Percentiles rank a stretch among this genome's conserved stretches.
phyloP scores from a whole-genome alignment of 495 filamentous ascomycete genomes.

The Daldinia bambusicola region DNA sequence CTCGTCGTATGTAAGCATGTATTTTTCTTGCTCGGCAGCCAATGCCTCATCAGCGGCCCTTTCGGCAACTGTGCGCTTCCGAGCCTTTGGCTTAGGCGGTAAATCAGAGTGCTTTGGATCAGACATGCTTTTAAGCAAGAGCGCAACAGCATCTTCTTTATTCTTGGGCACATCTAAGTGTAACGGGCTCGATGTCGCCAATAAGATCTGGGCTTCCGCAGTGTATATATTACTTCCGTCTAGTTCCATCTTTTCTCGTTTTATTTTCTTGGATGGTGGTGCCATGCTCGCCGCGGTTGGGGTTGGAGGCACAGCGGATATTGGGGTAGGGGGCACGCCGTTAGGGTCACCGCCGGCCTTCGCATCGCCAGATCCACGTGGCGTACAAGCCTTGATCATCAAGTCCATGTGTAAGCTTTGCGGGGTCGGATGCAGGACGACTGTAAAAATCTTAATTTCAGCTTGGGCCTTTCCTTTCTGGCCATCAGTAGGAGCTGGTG shows the following conservation, averaged over 20 bases:
- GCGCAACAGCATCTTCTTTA: constrained; percentile 70
- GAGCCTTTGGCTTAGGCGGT: constrained; percentile 83
- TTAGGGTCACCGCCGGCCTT: constrained; percentile 62
- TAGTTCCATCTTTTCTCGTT: constrained; percentile 73
- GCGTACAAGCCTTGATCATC: constrained; percentile 77
- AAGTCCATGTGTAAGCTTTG: constrained; percentile 79
- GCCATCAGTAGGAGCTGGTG: constrained; percentile 55
- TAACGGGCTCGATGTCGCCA: constrained; percentile 76
- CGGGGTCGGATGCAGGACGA: constrained; percentile 86
- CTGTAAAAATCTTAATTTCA: constrained; percentile 75
- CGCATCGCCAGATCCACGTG: constrained; percentile 58
- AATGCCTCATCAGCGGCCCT: constrained; percentile 92
- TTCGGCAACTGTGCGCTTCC: constrained; percentile 94
- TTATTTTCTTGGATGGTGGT: constrained; percentile 75
- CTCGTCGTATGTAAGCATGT: constrained; percentile 95
- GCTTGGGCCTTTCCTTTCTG: constrained; percentile 61
- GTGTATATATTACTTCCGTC: constrained; percentile 75
- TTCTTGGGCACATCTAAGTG: constrained; percentile 77
- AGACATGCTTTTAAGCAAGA: constrained; percentile 71
- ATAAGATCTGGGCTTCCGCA: constrained; percentile 76
- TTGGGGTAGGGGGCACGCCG: constrained; percentile 71
- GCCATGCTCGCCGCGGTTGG: constrained; percentile 61
- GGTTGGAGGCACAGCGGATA: constrained; percentile 70
- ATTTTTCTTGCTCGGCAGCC: constrained; percentile 86
- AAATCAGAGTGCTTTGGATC: constrained; percentile 79